Conservation (phyloP, 2,329 filamentous ascomycete species). For the Myriangium duriaei region DNA sequence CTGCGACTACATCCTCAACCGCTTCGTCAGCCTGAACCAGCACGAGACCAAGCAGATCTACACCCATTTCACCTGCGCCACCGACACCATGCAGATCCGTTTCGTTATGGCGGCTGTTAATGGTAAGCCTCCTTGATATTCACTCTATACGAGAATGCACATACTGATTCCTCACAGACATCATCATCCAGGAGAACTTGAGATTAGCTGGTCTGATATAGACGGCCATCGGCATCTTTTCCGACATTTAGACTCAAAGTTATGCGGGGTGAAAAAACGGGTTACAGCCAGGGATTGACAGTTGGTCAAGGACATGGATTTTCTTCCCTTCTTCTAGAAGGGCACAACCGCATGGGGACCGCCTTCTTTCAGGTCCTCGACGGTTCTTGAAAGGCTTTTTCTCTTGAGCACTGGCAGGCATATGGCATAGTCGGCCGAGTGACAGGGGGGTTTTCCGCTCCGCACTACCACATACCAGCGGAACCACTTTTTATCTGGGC, state of each 20-base stretch:
- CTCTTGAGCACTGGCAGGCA: background rate
- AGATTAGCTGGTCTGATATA: slow-evolving; percentile 94
- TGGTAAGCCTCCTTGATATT: slow-evolving; percentile 51
- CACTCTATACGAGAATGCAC: slow-evolving; percentile 3
- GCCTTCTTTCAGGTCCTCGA: background rate
- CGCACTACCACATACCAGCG: too few species aligned
- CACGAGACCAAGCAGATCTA: slow-evolving; percentile 99
- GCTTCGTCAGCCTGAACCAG: slow-evolving; percentile 89
- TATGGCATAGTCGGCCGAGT: background rate
- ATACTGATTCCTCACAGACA: slow-evolving; percentile 55
- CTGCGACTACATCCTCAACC: slow-evolving; percentile 97
- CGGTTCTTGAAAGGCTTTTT: background rate
- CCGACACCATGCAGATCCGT: slow-evolving; percentile 95
- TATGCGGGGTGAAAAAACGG: background rate
- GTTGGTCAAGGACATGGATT: background rate
- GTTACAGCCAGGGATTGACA: background rate
- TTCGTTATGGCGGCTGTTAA: slow-evolving; percentile 99
- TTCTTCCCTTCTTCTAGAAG: too few species aligned
- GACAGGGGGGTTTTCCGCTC: background rate
- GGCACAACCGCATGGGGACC: too few species aligned
- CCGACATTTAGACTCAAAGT: too few species aligned
- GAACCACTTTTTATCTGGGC: too few species aligned
- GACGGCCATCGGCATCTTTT: slow-evolving; percentile 4
- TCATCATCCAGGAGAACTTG: slow-evolving; percentile 99
- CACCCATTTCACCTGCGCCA: slow-evolving; percentile 98